These are phyloP conservation scores for Globisporangium middletonii DNA, from an alignment of 352 stramenopile species.

Conservation along the genomic window DNA sequence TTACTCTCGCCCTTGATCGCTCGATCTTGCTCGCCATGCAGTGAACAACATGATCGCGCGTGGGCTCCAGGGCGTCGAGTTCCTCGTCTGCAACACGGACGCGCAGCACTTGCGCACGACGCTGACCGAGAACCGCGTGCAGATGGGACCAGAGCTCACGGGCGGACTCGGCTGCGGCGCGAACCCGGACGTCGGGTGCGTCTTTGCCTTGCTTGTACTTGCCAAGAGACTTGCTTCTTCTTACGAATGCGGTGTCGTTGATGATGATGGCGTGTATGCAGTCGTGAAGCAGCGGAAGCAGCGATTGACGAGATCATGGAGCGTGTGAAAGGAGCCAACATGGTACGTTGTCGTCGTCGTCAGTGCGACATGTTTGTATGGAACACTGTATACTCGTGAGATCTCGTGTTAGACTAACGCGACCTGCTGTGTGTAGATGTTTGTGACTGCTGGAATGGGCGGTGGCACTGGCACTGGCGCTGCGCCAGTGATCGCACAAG, in stretches of 20 bases:
- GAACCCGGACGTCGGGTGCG: conserved; percentile 74
- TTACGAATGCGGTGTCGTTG: background rate
- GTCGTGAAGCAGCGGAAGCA: conserved; percentile 65
- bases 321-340: conserved; percentile 76
- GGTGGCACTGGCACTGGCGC: conserved; percentile 80
- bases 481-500: conserved; percentile 77
- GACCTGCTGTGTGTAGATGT: conserved; percentile 47
- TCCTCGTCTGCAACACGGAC: conserved; percentile 90
- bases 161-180: conserved; percentile 73
- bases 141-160: conserved; percentile 86
- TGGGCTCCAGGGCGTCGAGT: conserved; percentile 77
- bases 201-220: background rate
- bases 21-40: conserved; percentile 6
- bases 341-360: conserved; percentile 33
- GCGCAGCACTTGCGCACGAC: conserved; percentile 88
- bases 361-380: background rate
- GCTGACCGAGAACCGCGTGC: conserved; percentile 87
- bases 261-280: conserved; percentile 14
- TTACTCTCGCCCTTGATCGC: background rate
- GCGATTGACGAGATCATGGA: conserved; percentile 86
- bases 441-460: conserved; percentile 84
- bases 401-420: background rate
- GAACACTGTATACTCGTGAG: background rate
- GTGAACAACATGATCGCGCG: conserved; percentile 90
- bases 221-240: background rate